phyloP scores from a whole-genome alignment of 345 rosid species.

The Murraya paniculata region DNA sequence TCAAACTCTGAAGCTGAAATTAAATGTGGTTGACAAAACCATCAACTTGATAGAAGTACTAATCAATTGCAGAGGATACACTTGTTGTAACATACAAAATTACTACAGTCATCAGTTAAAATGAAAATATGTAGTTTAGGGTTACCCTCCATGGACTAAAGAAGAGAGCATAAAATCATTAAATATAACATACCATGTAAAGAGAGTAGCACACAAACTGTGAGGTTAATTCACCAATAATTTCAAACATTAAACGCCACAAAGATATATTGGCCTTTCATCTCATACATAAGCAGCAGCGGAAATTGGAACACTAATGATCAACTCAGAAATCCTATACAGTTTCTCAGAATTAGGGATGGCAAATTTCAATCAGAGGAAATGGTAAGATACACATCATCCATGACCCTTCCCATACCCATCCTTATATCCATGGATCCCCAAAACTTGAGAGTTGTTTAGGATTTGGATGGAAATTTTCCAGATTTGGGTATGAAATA shows the following conservation, averaged over 20 bases:
- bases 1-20: conserved; percentile 79
- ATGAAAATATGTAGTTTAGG: not conserved
- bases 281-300: not conserved
- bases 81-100: not conserved
- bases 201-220: not conserved
- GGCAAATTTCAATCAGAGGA: too few relatives aligned
- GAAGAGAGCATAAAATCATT: not conserved
- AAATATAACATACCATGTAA: not conserved
- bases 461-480: too few relatives aligned
- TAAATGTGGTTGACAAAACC: conserved; percentile 8
- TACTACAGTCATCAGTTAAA: not conserved
- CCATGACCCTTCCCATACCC: too few relatives aligned
- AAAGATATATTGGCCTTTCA: not conserved
- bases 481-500: too few relatives aligned
- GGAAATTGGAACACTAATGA: not conserved
- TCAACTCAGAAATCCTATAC: not conserved
- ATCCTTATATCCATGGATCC: too few relatives aligned
- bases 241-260: not conserved
- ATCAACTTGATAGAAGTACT: conserved; percentile 2
- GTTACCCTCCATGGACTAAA: not conserved
- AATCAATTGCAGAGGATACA: conserved; percentile 5
- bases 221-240: not conserved
- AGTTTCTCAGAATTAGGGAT: too few relatives aligned
- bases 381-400: too few relatives aligned
- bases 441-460: too few relatives aligned